Evolutionary conservation across 345 rosid species (phyloP), one percentile per base, ranked within the genome.

Genomic region (Stellera chamaejasme): DNA sequence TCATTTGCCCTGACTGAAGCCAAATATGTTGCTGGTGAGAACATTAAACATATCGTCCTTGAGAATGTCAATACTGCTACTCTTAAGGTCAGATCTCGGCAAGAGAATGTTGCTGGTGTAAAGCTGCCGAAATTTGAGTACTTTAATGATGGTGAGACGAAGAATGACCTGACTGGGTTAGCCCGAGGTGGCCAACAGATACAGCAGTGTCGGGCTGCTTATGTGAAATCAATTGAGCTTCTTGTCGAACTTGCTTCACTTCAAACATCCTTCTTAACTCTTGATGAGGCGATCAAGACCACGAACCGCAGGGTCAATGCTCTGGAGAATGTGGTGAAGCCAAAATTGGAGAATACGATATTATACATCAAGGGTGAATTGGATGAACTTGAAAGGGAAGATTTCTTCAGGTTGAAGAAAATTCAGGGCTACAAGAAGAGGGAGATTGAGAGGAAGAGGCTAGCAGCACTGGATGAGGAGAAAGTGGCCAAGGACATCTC

Each of bases 141-240:
- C 26, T 83, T 83, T 72, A 73, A 82, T 11, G 96, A 88, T 59
- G 88, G 85, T 0, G 96, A 91, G 66, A 88, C 90, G 59, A 83
- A 82, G 86, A 91, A 85, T 66, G 95, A 77, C 64, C 88, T 91
- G 41, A 91, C 96, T 5, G 95, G 96, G 61, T 79, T 85, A 63
- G 96, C 98, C 57, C 82, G 98, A 71, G 98, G 98, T 56, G 95
- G 96, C 13, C 98, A 91, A 50, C 96, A 91, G 71, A 76, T 88
- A 4, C 96, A 85, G 71, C 85, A 75, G 60, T 91, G 98, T 19
- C 90, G 98, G 65, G 90, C 75, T 43, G 96, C 98, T 45, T 77
- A 88, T 70, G 82, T 85, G 66, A 91, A 88, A 77, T 87, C 82
- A 10, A 88, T 91, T 53, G 95, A 85, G 75, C 86, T 91, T 70